Base-by-base conservation (phyloP, 2,329 filamentous ascomycete species). In the Pseudocercospora vitis region DNA sequence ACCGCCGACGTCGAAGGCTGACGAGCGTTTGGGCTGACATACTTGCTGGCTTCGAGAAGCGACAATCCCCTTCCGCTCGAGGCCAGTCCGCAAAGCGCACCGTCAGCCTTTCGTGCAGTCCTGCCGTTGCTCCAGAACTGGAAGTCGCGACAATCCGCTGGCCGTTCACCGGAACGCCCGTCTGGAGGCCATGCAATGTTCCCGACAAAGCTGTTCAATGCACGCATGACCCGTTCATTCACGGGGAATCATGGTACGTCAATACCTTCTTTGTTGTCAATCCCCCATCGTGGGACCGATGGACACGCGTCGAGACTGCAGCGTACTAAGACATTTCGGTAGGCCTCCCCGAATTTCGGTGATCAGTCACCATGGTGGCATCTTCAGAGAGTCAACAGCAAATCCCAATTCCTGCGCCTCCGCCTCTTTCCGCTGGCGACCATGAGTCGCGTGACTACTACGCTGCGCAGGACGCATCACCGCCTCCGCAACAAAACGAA, bases 361-460 rank as follows among this genome's bases (percentile, higher is more conserved):
- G 52, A 53, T 45, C 53, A 52, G 55, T 58, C 57, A 56, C 47
- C 61, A 61, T 64, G 65, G 78, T 78, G 75, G 71, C 74, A 73
- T 74, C 73, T 70, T 70, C 75, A 71, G 72, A 73, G 72, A 76
- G 76, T 71, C 76, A 76, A 76, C 76, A 77, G 75, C 74, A 77
- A 70, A 66, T 71, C 73, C 78, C 79, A 72, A 73, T 77, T 71
- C 73, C 76, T 74, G 74, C 77, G 70, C 77, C 76, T 78, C 76
- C 78, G 74, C 78, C 78, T 76, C 75, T 77, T 71, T 81, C 78
- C 77, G 77, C 79, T 80, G 79, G 77, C 77, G 78, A 75, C 72
- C 77, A 81, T 80, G 79, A 80, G 77, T 79, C 79, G 78, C 78
- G 77, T 76, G 76, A 81, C 74, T 80, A 80, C 76, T 81, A 81